phyloP scores from a whole-genome alignment of 495 filamentous ascomycete species.

The Thermochaetoides thermophila region DNA sequence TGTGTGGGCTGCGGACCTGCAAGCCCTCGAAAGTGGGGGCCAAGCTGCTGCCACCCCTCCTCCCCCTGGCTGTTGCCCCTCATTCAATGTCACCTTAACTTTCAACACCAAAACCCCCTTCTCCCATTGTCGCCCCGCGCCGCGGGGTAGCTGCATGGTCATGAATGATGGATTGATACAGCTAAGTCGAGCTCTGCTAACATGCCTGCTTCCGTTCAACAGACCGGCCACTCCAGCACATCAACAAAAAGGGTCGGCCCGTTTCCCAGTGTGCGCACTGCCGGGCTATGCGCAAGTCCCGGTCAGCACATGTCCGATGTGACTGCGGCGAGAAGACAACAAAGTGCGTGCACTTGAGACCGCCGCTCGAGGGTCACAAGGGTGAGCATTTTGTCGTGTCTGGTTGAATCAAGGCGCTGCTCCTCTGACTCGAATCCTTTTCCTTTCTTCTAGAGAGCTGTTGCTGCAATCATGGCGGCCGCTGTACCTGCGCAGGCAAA shows the following conservation, averaged over 20 bases:
- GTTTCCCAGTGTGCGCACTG: constrained; percentile 98
- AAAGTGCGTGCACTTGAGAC: constrained; percentile 50
- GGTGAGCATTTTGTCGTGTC: constrained; percentile 33
- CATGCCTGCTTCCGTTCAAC: too few relatives aligned
- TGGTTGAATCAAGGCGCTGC: constrained; percentile 19
- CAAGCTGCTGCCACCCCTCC: not conserved
- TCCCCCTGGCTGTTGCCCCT: constrained; percentile 6
- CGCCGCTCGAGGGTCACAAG: constrained; percentile 38
- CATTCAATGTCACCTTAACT: constrained; percentile 1
- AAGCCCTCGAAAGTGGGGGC: too few relatives aligned
- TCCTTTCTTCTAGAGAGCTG: constrained; percentile 54
- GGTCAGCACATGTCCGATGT: constrained; percentile 89
- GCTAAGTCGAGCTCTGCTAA: too few relatives aligned
- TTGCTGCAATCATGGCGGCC: constrained; percentile 81
- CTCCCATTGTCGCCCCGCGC: constrained; percentile 3
- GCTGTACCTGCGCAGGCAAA: constrained; percentile 86
- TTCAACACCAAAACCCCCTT: not conserved
- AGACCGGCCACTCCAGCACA: constrained; percentile 90
- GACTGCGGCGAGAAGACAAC: constrained; percentile 87
- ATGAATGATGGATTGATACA: too few relatives aligned
- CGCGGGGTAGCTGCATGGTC: constrained; percentile 5
- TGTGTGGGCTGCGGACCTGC: too few relatives aligned
- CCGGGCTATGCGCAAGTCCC: constrained; percentile 91
- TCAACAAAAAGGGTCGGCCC: constrained; percentile 96
- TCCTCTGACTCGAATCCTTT: constrained; percentile 34